These are phyloP conservation scores for Platanthera guangdongensis DNA, from an alignment of 106 monocot species.

Conservation along the genomic window DNA sequence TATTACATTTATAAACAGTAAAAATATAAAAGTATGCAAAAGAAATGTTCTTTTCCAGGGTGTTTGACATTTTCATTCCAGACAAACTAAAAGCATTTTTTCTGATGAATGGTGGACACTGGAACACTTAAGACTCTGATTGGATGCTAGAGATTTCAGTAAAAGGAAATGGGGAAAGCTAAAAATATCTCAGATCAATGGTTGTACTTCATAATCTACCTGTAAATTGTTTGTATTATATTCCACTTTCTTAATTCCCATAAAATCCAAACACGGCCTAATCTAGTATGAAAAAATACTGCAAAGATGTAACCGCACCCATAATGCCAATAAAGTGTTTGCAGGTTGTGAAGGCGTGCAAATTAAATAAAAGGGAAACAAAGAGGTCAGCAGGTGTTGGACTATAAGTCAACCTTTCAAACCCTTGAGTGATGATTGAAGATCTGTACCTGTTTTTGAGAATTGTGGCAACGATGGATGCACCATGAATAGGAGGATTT, in stretches of 20 bases:
- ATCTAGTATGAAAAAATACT: neutral
- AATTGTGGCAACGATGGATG: constrained; percentile 94
- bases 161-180: too few relatives aligned
- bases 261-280: too few relatives aligned
- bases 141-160: too few relatives aligned
- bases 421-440: neutral
- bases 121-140: too few relatives aligned
- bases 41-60: neutral
- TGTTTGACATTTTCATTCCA: neutral
- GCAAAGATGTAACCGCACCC: neutral
- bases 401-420: neutral
- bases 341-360: neutral
- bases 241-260: too few relatives aligned
- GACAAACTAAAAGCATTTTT: neutral
- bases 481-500: constrained; percentile 97
- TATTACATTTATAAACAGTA: neutral
- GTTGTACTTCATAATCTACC: too few relatives aligned
- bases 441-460: constrained; percentile 66
- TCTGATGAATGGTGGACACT: too few relatives aligned
- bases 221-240: too few relatives aligned
- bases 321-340: neutral
- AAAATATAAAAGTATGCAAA: neutral
- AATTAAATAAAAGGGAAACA: neutral
- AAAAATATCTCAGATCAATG: too few relatives aligned
- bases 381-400: neutral